Evolutionary conservation across 2,329 filamentous ascomycete species (phyloP).

Genomic region (Aspergillus pseudoterreus): DNA sequence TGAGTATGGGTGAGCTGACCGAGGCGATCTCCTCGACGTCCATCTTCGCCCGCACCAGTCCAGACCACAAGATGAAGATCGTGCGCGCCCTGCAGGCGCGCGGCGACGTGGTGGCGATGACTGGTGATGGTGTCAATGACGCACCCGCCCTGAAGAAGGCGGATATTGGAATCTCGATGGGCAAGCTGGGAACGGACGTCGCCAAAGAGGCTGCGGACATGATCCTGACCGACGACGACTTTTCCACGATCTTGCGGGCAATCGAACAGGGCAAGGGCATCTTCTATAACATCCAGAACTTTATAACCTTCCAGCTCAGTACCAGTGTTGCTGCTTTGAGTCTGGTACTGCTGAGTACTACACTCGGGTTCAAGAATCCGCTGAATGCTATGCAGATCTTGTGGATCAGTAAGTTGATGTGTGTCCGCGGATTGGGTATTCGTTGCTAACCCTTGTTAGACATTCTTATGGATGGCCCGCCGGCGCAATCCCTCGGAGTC

Average conservation of each 20-base stretch:
- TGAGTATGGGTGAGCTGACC: conserved; percentile 80
- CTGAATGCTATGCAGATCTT: conserved; percentile 99
- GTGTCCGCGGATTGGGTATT: background rate
- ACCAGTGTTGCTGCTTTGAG: conserved; percentile 92
- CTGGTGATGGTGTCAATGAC: conserved; percentile 96
- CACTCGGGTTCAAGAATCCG: conserved; percentile 89
- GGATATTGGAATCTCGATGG: conserved; percentile 98
- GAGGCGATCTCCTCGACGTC: conserved; percentile 83
- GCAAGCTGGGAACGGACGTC: conserved; percentile 88
- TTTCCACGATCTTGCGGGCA: conserved; percentile 83
- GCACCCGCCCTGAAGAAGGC: conserved; percentile 94
- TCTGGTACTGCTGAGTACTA: conserved; percentile 86
- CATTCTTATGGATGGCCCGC: conserved; percentile 98
- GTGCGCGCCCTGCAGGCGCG: conserved; percentile 84
- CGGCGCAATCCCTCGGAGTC: conserved; percentile 93
- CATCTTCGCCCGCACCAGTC: conserved; percentile 93
- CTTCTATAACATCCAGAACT: conserved; percentile 99
- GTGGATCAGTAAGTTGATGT: conserved; percentile 81
- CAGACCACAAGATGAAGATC: conserved; percentile 98
- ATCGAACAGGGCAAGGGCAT: conserved; percentile 99
- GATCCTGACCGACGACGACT: conserved; percentile 84
- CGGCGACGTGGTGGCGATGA: conserved; percentile 98
- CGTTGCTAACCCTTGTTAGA: conserved; percentile 52
- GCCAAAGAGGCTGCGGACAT: conserved; percentile 93
- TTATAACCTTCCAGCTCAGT: conserved; percentile 95